Base-by-base conservation (phyloP, 176 grass and related monocot genomes). In the Oryza nivara region DNA sequence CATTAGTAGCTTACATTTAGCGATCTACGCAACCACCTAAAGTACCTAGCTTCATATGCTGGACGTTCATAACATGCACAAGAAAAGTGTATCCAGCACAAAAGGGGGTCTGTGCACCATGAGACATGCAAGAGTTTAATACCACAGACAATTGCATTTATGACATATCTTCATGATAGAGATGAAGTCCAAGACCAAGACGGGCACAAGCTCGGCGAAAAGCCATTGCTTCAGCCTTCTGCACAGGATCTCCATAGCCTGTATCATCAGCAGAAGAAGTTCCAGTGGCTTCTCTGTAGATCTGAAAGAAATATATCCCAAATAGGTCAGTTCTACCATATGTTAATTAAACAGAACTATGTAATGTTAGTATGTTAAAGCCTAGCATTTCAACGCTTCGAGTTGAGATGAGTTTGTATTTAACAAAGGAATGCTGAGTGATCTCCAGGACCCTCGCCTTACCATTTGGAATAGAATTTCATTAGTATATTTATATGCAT, bases 211-310 rank as follows among this genome's bases (percentile, higher is more conserved):
- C 96, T 87, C 96, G 89, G 72, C 93, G 92, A 85, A 99, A 99
- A 79, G 96, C 96, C 96, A 99, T 99, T 73, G 89, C 85, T 93
- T 99, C 96, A 71, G 96, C 96, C 86, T 99, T 99, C 84, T 99
- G 96, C 58, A 99, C 89, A 47, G 96, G 91, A 63, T 99, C 88
- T 45, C 96, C 93, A 82, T 84, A 94, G 68, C 58, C 48, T 54
- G 88, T 92, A 77, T 92, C 91, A 64, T 86, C 78, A 82, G 87
- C 54, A 81, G 80, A 92, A 83, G 86, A 88, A 16, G 93, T 96
- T 86, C 96, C 96, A 84, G 82, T 91, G 66, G 93, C 91, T 85
- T 99, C 96, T 88, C 96, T 89, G 46, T 92, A 96, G 65, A 99
- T 91, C 96, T 98, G 71, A 68, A 44, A 26, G 63, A 30, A 84